Evolutionary conservation across 805 yeast species (phyloP).

Genomic region (Teunomyces barrocoloradensis): DNA sequence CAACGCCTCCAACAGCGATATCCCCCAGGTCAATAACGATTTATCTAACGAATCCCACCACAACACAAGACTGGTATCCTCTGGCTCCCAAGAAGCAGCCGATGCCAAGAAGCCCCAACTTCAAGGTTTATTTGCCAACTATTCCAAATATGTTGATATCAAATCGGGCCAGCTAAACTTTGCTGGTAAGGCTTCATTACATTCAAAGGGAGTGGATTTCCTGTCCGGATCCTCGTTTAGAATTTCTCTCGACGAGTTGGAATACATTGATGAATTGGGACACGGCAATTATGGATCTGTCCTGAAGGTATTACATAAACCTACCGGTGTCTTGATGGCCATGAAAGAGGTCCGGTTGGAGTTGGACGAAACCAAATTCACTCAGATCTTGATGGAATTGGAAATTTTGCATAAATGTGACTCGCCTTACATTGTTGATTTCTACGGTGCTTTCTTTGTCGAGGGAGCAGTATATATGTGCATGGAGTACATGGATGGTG

Average conservation of each 20-base stretch:
- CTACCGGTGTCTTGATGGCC: slow-evolving; percentile 91
- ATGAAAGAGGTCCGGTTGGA: slow-evolving; percentile 96
- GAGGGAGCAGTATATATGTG: slow-evolving; percentile 99
- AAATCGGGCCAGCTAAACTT: slow-evolving; percentile 90
- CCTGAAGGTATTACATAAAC: slow-evolving; percentile 86
- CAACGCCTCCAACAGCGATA: slow-evolving; percentile 14
- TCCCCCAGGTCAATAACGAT: slow-evolving; percentile 7
- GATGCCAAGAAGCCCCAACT: slow-evolving; percentile 31
- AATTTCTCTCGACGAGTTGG: slow-evolving; percentile 80
- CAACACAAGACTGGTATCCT: background rate
- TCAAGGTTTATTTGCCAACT: slow-evolving; percentile 73
- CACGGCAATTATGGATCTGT: slow-evolving; percentile 97
- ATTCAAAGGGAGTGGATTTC: slow-evolving; percentile 89
- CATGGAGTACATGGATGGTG: slow-evolving; percentile 97
- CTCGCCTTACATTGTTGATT: slow-evolving; percentile 89
- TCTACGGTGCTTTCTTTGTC: slow-evolving; percentile 94
- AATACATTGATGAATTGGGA: slow-evolving; percentile 84
- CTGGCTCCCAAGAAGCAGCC: background rate
- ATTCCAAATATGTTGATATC: slow-evolving; percentile 84
- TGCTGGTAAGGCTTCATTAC: slow-evolving; percentile 89
- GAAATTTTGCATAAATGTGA: slow-evolving; percentile 90
- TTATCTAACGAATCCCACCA: background rate
- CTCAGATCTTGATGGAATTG: slow-evolving; percentile 93
- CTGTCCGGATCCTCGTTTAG: slow-evolving; percentile 83
- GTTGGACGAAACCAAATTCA: slow-evolving; percentile 87